Conservation (phyloP, 495 filamentous ascomycete species). For the Lindgomyces ingoldianus region DNA sequence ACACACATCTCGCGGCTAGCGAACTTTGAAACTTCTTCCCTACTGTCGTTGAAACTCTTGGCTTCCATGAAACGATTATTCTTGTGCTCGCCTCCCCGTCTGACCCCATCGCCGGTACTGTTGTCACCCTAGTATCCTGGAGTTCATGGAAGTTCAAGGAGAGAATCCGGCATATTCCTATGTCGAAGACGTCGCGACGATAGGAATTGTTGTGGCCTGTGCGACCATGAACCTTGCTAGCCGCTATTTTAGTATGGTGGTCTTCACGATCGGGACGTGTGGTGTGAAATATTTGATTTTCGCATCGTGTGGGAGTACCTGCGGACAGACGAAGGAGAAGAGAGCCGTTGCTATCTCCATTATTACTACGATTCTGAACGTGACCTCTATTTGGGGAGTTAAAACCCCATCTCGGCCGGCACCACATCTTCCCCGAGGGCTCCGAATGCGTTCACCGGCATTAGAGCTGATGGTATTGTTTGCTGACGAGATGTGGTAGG, state of each 20-base stretch:
- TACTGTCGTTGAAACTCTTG: constrained; percentile 55
- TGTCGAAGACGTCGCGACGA: constrained; percentile 48
- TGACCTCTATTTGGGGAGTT: constrained; percentile 53
- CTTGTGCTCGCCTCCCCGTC: constrained; percentile 57
- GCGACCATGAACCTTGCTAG: constrained; percentile 49
- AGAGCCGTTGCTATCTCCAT: constrained; percentile 56
- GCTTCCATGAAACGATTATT: constrained; percentile 53
- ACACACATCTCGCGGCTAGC: constrained; percentile 44
- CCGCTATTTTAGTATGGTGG: constrained; percentile 55
- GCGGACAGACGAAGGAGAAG: constrained; percentile 52
- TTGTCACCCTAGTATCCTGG: constrained; percentile 50
- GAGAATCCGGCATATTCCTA: constrained; percentile 53
- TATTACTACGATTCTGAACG: constrained; percentile 58
- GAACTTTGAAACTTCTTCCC: constrained; percentile 58
- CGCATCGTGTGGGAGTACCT: constrained; percentile 57
- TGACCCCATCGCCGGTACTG: constrained; percentile 51
- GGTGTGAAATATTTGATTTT: constrained; percentile 54
- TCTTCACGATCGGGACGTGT: constrained; percentile 54
- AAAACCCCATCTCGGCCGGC: too few species aligned
- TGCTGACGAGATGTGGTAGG: constrained; percentile 29
- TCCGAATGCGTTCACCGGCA: neutral
- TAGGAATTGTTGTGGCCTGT: constrained; percentile 53
- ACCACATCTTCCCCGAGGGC: neutral
- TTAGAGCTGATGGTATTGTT: neutral
- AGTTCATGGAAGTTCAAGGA: constrained; percentile 52